phyloP scores from a whole-genome alignment of 768 basidiomycete genomes.

The Tylopilus felleus region DNA sequence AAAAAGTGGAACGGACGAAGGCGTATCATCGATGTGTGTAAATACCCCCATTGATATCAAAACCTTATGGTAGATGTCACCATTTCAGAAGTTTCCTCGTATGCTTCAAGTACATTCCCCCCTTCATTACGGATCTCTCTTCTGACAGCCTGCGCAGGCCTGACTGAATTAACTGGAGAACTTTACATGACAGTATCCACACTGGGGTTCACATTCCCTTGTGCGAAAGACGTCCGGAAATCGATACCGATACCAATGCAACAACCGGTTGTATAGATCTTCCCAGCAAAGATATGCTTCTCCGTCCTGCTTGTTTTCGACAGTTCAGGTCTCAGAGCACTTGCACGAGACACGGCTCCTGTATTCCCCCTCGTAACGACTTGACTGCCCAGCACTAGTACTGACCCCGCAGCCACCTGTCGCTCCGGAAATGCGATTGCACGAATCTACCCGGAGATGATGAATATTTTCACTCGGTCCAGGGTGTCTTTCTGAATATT shows the following conservation, averaged over 20 bases:
- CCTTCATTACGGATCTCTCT: conserved; percentile 3
- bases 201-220: conserved; percentile 6
- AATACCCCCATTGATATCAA: conserved; percentile 9
- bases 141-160: conserved; percentile 11
- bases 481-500: not conserved
- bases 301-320: conserved; percentile 5
- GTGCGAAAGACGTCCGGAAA: conserved; percentile 4
- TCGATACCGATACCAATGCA: not conserved
- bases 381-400: not conserved
- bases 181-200: not conserved
- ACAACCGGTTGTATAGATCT: conserved; percentile 9
- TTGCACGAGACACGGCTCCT: conserved; percentile 4
- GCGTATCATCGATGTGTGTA: conserved; percentile 16
- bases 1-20: conserved; percentile 12
- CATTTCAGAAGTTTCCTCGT: conserved; percentile 3
- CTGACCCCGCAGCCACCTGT: not conserved
- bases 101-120: conserved; percentile 7
- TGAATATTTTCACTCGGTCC: not conserved
- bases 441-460: not conserved
- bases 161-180: conserved; percentile 3
- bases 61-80: conserved; percentile 15
- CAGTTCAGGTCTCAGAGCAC: conserved; percentile 4
- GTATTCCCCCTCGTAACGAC: not conserved
- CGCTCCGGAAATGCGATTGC: not conserved
- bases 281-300: not conserved